A percentile compares a stretch with the other conserved stretches of the same genome.
Conservation (phyloP, 2,329 filamentous ascomycete genomes). For the Penicillium sp. region DNA sequence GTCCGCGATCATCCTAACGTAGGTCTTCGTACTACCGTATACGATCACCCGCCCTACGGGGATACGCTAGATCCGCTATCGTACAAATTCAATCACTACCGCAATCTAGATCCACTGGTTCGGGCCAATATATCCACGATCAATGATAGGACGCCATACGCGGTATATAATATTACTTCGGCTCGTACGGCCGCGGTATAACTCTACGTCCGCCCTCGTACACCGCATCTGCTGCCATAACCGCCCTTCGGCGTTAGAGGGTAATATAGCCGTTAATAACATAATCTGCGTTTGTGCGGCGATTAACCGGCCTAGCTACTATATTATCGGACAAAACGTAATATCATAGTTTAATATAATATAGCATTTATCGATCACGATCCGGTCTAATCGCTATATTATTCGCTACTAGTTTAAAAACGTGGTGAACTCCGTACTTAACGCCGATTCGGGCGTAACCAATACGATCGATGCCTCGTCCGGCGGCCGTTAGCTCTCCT, state of each 20-base stretch:
- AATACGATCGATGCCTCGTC: slow-evolving; percentile 7
- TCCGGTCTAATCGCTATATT: not conserved
- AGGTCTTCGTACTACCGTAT: not conserved
- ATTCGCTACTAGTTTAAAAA: slow-evolving; percentile 1
- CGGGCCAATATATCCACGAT: no score
- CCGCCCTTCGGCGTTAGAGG: not conserved
- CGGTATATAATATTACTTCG: slow-evolving; percentile 2
- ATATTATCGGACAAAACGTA: slow-evolving; percentile 2
- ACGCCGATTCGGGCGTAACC: slow-evolving; percentile 4
- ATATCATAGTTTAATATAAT: slow-evolving; percentile 1
- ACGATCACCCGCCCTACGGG: not conserved
- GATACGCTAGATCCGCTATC: not conserved
- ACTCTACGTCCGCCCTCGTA: not conserved
- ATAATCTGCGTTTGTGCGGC: slow-evolving; percentile 2
- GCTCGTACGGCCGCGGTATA: slow-evolving; percentile 2
- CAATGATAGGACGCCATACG: not conserved
- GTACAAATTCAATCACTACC: not conserved
- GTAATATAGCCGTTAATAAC: slow-evolving; percentile 9
- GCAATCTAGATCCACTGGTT: no score
- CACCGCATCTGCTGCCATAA: not conserved
- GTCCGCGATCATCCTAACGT: not conserved
- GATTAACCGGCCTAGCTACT: slow-evolving; percentile 1
- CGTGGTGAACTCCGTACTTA: not conserved
- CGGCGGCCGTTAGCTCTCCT: not conserved
- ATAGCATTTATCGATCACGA: slow-evolving; percentile 11